Evolutionary conservation across 768 basidiomycete species (phyloP).

Genomic region (Gymnopilus junonius): DNA sequence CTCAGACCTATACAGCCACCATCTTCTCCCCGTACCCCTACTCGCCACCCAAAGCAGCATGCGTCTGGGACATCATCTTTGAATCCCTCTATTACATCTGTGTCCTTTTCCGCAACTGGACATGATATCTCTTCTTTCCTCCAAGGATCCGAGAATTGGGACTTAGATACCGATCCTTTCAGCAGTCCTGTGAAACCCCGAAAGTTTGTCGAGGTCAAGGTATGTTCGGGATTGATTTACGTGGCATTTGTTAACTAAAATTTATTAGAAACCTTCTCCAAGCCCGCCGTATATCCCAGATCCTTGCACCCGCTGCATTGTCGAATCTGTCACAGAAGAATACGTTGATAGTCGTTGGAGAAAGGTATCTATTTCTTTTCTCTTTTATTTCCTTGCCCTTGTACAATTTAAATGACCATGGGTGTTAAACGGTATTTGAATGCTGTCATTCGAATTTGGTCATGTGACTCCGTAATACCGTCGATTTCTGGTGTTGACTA

Average conservation of each 20-base stretch:
- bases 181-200: constrained; percentile 51
- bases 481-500: not conserved
- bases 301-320: constrained; percentile 59
- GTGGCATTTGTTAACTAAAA: not conserved
- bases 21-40: constrained; percentile 5
- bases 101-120: constrained; percentile 12
- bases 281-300: constrained; percentile 27
- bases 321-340: constrained; percentile 49
- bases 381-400: not conserved
- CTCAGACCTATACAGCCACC: constrained; percentile 11
- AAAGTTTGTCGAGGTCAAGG: not conserved
- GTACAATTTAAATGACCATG: not conserved
- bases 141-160: constrained; percentile 74
- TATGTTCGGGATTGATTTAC: not conserved
- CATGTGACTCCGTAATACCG: too few relatives aligned
- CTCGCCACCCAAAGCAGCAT: not conserved
- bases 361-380: constrained; percentile 40
- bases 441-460: not conserved
- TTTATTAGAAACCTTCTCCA: constrained; percentile 6
- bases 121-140: constrained; percentile 53
- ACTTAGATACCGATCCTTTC: constrained; percentile 63
- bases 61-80: not conserved
- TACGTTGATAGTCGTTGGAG: constrained; percentile 33
- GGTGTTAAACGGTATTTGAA: not conserved
- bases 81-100: constrained; percentile 20